Percentiles rank a stretch among this genome's conserved stretches.
These are phyloP conservation scores for Combretum micranthum DNA, from an alignment of 345 rosid species.

Conservation along the genomic window DNA sequence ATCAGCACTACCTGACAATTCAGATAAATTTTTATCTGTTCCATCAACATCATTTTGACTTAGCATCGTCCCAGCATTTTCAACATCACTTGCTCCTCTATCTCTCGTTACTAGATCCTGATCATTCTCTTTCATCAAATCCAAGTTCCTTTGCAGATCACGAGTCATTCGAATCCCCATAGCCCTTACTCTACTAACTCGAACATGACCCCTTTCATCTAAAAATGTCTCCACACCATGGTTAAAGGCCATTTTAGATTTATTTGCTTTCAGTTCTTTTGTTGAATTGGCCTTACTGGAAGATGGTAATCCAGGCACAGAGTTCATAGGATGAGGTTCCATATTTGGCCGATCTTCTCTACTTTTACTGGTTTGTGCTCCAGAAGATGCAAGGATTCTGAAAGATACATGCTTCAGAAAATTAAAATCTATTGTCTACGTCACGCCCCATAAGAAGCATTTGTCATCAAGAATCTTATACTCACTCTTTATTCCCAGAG, in stretches of 20 bases:
- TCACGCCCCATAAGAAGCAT: background rate
- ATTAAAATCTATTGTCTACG: background rate
- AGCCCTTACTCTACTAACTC: conserved; percentile 71
- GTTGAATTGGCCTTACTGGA: conserved; percentile 27
- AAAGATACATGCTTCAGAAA: conserved; percentile 10
- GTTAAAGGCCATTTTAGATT: conserved; percentile 31
- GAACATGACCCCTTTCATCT: conserved; percentile 72
- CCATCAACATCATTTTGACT: conserved; percentile 20
- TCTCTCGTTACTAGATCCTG: conserved; percentile 16
- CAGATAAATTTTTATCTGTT: conserved; percentile 17
- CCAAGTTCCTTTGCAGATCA: conserved; percentile 92
- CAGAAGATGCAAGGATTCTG: conserved; percentile 46
- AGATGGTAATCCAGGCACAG: conserved; percentile 19
- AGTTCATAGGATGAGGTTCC: conserved; percentile 25
- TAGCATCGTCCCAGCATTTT: conserved; percentile 17
- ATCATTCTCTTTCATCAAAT: conserved; percentile 81
- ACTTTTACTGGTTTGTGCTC: conserved; percentile 28
- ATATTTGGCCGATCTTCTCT: conserved; percentile 21
- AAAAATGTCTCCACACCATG: conserved; percentile 68
- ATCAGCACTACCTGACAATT: conserved; percentile 20
- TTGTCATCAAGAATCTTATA: conserved; percentile 4
- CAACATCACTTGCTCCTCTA: conserved; percentile 13
- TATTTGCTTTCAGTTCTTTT: conserved; percentile 27
- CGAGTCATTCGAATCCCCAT: conserved; percentile 97
- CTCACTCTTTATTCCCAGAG: conserved; percentile 90